Base-by-base conservation (phyloP, 305 asterid genomes). In the Fraxinus albicans region DNA sequence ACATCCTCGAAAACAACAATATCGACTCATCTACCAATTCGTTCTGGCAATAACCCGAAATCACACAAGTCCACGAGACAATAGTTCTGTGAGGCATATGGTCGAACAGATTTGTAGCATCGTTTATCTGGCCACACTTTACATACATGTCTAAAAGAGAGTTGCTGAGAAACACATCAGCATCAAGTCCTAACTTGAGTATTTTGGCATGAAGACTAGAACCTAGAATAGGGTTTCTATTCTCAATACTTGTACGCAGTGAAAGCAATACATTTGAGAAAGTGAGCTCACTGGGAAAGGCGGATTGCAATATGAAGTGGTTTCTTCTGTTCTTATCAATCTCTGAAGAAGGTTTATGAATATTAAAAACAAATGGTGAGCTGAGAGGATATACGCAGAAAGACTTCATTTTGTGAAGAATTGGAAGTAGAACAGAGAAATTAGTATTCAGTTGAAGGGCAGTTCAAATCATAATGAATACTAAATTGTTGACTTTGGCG, bases 31-130 rank as follows among this genome's bases (percentile, higher is more conserved):
- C 86, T 3, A 76, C 80, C 17, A 81, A 81, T n/a, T 81, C 84
- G 25, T 25, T 31, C 27, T 50, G 89, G n/a, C 82, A 77, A 74
- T 87, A 85, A 47, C 83, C 88, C 74, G 86, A 87, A 58, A 90
- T 88, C 88, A 90, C 81, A 9, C 85, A 78, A 8, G 93, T 90
- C 91, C 93, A 88, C 1, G 93, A 88, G 23, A 88, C 91, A 40
- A 85, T 35, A 50, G 87, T 90, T 86, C 88, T 83, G 69, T 78
- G 79, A 87, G 93, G 87, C 91, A 88, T 90, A 38, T 85, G 42
- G 36, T 88, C 93, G 35, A 90, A 90, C 91, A 90, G 6, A 0
- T 27, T 82, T 4, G 38, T n/a, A 0, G 91, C 93, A 34, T 86
- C 79, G 3, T 84, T 73, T 55, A 88, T 19, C 29, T 35, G 84